Evolutionary conservation across 805 yeast genomes (phyloP).

Genomic region (Ascoidea tarda): DNA sequence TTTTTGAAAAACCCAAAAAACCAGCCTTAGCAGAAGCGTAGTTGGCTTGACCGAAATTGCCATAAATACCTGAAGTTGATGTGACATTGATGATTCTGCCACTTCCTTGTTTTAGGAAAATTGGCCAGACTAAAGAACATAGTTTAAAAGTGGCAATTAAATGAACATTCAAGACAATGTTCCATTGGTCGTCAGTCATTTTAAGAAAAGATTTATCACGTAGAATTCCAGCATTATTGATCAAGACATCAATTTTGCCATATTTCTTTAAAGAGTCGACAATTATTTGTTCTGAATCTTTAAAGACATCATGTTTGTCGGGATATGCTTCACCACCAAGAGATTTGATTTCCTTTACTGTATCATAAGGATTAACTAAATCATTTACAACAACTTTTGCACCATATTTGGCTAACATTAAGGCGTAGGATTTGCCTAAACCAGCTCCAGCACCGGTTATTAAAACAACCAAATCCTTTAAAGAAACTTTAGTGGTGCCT

Average conservation of each 20-base stretch:
- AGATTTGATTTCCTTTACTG: slow-evolving; percentile 59
- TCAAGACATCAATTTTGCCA: slow-evolving; percentile 74
- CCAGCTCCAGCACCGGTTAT: slow-evolving; percentile 96
- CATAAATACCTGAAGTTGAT: slow-evolving; percentile 94
- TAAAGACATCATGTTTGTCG: slow-evolving; percentile 70
- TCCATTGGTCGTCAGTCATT: slow-evolving; percentile 78
- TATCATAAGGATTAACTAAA: slow-evolving; percentile 56
- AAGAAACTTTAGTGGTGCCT: slow-evolving; percentile 31
- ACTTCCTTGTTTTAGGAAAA: slow-evolving; percentile 59
- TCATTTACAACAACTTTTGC: slow-evolving; percentile 94
- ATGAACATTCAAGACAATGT: slow-evolving; percentile 68
- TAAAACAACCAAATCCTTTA: slow-evolving; percentile 75
- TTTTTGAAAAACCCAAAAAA: slow-evolving; percentile 69
- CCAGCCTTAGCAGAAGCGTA: slow-evolving; percentile 91
- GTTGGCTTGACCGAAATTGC: slow-evolving; percentile 95
- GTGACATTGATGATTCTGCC: slow-evolving; percentile 84
- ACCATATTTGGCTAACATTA: slow-evolving; percentile 76
- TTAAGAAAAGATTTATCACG: slow-evolving; percentile 81
- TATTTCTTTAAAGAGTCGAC: slow-evolving; percentile 61
- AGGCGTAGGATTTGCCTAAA: slow-evolving; percentile 82
- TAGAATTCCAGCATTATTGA: slow-evolving; percentile 91
- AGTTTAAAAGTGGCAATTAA: slow-evolving; percentile 68
- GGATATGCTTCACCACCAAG: slow-evolving; percentile 75
- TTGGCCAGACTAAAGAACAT: slow-evolving; percentile 87
- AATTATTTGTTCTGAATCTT: slow-evolving; percentile 60